These are phyloP conservation scores for Eutypa lata DNA, from an alignment of 2,329 filamentous ascomycete genomes.

Conservation along the genomic window DNA sequence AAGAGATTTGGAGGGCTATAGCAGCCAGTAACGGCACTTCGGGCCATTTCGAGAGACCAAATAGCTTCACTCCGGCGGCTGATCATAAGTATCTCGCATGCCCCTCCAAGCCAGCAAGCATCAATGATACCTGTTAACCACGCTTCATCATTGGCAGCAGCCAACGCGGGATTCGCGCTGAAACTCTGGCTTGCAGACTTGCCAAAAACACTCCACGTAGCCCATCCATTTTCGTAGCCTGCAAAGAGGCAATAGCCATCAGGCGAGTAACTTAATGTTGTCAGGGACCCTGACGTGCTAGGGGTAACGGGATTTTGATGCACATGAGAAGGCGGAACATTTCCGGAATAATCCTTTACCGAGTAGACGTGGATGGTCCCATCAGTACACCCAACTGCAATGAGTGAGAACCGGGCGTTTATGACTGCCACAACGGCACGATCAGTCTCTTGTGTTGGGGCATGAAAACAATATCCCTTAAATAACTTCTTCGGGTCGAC, in stretches of 20 bases:
- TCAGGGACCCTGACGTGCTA: constrained; percentile 66
- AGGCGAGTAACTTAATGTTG: constrained; percentile 79
- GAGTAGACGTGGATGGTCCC: constrained; percentile 86
- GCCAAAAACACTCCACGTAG: constrained; percentile 95
- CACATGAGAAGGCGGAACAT: constrained; percentile 82
- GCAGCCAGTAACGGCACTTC: constrained; percentile 88
- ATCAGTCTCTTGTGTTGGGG: constrained; percentile 56
- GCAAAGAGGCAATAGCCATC: constrained; percentile 96
- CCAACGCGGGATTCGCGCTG: constrained; percentile 61
- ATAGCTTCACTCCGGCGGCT: constrained; percentile 70
- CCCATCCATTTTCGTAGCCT: constrained; percentile 90
- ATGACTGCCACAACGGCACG: constrained; percentile 74
- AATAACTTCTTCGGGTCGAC: constrained; percentile 67
- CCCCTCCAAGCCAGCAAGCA: constrained; percentile 83
- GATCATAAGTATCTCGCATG: constrained; percentile 79
- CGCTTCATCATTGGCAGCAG: constrained; percentile 67
- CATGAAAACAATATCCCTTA: constrained; percentile 87
- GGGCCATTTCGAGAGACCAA: constrained; percentile 88
- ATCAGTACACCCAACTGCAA: constrained; percentile 79
- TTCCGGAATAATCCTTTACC: constrained; percentile 88
- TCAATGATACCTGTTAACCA: constrained; percentile 80
- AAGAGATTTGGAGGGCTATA: constrained; percentile 90
- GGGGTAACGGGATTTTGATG: constrained; percentile 68
- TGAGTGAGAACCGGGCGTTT: constrained; percentile 90
- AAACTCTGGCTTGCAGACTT: constrained; percentile 87